Conservation (phyloP, 2,329 filamentous ascomycete species). For the Hypoxylon sp. region DNA sequence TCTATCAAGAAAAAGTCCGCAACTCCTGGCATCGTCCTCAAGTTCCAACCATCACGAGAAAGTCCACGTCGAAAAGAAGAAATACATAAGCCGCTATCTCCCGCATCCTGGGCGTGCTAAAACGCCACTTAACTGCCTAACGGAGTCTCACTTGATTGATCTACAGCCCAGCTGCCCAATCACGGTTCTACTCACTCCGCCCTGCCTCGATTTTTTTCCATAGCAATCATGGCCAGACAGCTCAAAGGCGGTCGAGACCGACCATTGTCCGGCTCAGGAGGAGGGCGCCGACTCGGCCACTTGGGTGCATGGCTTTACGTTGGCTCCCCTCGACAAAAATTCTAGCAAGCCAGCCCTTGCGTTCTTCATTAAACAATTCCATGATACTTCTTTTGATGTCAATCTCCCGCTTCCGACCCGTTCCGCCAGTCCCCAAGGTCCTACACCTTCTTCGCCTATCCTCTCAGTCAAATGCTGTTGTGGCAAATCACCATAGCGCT, state of each 20-base stretch:
- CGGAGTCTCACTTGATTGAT: conserved; percentile 51
- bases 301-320: conserved; percentile 42
- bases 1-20: conserved; percentile 39
- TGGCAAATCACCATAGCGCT: conserved; percentile 45
- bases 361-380: conserved; percentile 42
- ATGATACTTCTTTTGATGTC: conserved; percentile 44
- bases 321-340: conserved; percentile 39
- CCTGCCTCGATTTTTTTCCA: conserved; percentile 45
- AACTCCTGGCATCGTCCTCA: conserved; percentile 31
- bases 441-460: conserved; percentile 41
- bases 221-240: conserved; percentile 48
- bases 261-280: conserved; percentile 44
- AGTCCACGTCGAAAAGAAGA: conserved; percentile 39
- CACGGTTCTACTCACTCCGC: conserved; percentile 43
- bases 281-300: conserved; percentile 35
- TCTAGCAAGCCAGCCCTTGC: conserved; percentile 44
- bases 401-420: conserved; percentile 49
- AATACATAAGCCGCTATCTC: conserved; percentile 41
- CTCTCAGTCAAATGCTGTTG: conserved; percentile 35
- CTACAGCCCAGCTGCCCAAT: conserved; percentile 48
- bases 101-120: conserved; percentile 38
- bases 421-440: conserved; percentile 41
- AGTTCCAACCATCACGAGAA: conserved; percentile 22
- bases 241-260: conserved; percentile 46
- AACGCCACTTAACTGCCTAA: conserved; percentile 50